phyloP scores from a whole-genome alignment of 83 land plant species.

The Thuja plicata region DNA sequence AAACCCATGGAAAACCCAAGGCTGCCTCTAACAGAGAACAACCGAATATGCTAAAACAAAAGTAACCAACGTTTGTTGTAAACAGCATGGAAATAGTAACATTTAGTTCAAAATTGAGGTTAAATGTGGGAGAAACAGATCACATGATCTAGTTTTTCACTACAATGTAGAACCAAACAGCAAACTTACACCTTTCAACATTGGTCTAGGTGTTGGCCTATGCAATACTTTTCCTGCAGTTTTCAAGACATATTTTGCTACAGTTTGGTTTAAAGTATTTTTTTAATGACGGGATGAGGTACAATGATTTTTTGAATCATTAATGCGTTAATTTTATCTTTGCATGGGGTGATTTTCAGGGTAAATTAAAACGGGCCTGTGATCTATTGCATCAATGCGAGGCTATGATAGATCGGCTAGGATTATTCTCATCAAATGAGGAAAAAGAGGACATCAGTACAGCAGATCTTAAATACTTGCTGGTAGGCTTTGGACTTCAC shows the following conservation, averaged over 20 bases:
- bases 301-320: conserved; percentile 2
- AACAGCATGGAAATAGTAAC: neutral
- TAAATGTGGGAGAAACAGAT: conserved; percentile 55
- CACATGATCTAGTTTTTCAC: conserved; percentile 67
- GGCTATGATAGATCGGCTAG: conserved; percentile 78
- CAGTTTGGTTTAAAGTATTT: neutral
- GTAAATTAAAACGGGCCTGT: conserved; percentile 60
- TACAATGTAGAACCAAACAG: conserved; percentile 49
- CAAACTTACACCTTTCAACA: conserved; percentile 76
- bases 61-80: neutral
- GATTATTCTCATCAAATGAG: conserved; percentile 92
- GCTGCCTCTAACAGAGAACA: conserved; percentile 1
- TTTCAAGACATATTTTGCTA: neutral
- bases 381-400: conserved; percentile 64
- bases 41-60: neutral
- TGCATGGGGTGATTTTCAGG: conserved; percentile 31
- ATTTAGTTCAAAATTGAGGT: conserved; percentile 36
- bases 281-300: neutral
- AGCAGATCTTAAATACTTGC: conserved; percentile 81
- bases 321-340: neutral
- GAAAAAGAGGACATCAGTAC: conserved; percentile 95
- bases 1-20: too few species aligned
- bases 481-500: conserved; percentile 40
- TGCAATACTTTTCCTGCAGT: conserved; percentile 27
- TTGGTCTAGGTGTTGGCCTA: conserved; percentile 66